phyloP scores from a whole-genome alignment of 164 flowering plant species.

The Malania oleifera region DNA sequence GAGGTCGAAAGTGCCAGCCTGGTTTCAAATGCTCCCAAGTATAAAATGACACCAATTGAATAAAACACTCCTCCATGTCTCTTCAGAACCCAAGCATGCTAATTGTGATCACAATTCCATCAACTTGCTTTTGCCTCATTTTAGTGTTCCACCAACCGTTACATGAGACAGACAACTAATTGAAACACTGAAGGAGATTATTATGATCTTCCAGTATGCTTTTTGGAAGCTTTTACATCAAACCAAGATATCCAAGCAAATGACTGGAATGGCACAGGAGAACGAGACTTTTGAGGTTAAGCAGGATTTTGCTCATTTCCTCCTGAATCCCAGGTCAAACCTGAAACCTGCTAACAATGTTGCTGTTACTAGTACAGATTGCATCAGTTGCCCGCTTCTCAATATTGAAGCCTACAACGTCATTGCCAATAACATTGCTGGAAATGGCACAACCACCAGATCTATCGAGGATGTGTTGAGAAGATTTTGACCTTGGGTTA shows the following conservation, averaged over 20 bases:
- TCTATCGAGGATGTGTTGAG: slow-evolving; percentile 8
- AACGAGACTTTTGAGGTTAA: background rate
- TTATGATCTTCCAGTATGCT: too few species aligned
- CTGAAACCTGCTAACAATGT: slow-evolving; percentile 6
- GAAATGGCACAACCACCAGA: slow-evolving; percentile 2
- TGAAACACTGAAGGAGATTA: background rate
- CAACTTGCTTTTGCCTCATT: background rate
- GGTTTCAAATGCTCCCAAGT: background rate
- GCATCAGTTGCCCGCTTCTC: slow-evolving; percentile 4
- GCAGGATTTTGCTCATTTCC: background rate
- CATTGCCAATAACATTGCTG: slow-evolving; percentile 2
- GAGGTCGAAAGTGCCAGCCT: background rate
- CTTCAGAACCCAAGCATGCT: background rate
- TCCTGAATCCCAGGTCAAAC: slow-evolving; percentile 1
- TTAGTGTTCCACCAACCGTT: too few species aligned
- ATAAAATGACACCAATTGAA: background rate
- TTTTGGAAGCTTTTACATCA: background rate
- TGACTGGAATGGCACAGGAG: background rate
- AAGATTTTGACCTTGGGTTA: slow-evolving; percentile 11
- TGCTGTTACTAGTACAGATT: background rate
- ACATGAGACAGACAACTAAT: too few species aligned
- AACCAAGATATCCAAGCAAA: background rate
- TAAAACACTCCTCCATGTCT: background rate
- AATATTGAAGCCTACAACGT: slow-evolving; percentile 1
- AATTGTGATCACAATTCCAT: too few species aligned